Base-by-base conservation (phyloP, 176 grass and related monocot genomes). In the Oryza officinalis region DNA sequence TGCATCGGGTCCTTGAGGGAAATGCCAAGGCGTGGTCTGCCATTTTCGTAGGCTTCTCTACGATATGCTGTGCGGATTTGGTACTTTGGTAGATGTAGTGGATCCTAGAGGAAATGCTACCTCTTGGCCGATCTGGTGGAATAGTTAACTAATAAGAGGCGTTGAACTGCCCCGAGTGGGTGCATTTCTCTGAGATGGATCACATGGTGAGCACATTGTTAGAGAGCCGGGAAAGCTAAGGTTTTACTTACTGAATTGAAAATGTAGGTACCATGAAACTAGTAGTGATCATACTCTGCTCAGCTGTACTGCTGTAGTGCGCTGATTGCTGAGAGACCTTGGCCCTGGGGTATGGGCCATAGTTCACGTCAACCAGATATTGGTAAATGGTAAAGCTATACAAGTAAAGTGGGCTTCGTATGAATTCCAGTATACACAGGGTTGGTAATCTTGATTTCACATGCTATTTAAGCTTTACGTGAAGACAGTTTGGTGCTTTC, bases 141-240 rank as follows among this genome's bases (percentile, higher is more conserved):
- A 49, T 25, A 31, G 13, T 68, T 10, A 43, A 61, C 26, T 1
- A 17, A 33, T 33, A 27, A 26, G 22, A 23, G 63, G 49, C 23
- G 50, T 61, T 18, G 25, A 57, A 65, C 25, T 43, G 41, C 25
- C 43, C 67, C 5, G 3, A 63, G 30, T 32, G 37, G 13, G 31
- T 43, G 23, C 23, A 12, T 75, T 72, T 8, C 22, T 75, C 7
- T 63, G 38, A 27, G 33, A 61, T 27, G 69, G 87, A 4, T n/a
- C 76, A 75, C 87, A 63, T 80, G 81, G 30, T 67, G 37, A 78
- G 12, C 87, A 85, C 38, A 64, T 52, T 80, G 46, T 27, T 69
- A 63, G 37, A 31, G 47, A 67, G 35, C 44, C n/a, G 8, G 15
- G 14, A 81, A 23, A 2, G 32, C 20, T 67, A 33, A 27, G 27